Conservation (phyloP, 2,329 filamentous ascomycete species). For the Calonectria fujianensis region DNA sequence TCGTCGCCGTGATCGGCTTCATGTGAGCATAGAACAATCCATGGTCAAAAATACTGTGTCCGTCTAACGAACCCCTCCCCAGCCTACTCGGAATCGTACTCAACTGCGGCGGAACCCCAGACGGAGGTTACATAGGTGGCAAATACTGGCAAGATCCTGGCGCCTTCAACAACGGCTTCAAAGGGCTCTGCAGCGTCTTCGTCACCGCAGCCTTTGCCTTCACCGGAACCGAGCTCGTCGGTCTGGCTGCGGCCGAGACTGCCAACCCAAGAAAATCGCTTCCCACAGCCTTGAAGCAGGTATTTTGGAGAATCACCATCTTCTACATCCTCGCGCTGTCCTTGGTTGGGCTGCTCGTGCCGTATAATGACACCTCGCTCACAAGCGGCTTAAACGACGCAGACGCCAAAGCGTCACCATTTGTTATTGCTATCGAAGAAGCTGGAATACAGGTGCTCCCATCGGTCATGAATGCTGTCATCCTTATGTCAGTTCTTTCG, state of each 20-base stretch:
- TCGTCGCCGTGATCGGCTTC: conserved; percentile 90
- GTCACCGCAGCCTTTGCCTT: conserved; percentile 87
- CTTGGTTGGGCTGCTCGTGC: conserved; percentile 88
- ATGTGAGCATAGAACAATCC: conserved; percentile 76
- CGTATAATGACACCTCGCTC: conserved; percentile 80
- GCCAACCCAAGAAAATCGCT: conserved; percentile 87
- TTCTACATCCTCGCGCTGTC: conserved; percentile 92
- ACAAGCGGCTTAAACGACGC: conserved; percentile 73
- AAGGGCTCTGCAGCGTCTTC: conserved; percentile 86
- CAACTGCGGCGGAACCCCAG: conserved; percentile 86
- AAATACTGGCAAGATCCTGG: conserved; percentile 86
- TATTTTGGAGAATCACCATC: conserved; percentile 94
- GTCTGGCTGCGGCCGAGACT: conserved; percentile 85
- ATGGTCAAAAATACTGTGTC: conserved; percentile 7
- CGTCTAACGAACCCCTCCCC: conserved; percentile 42
- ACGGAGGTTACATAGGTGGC: conserved; percentile 86
- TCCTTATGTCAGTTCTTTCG: conserved; percentile 91
- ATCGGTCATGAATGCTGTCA: conserved; percentile 95
- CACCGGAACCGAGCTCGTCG: conserved; percentile 84
- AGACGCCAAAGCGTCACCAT: conserved; percentile 87
- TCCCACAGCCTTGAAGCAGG: conserved; percentile 91
- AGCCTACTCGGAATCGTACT: conserved; percentile 90
- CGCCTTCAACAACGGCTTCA: conserved; percentile 90
- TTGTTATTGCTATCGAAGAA: conserved; percentile 93
- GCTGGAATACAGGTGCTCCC: conserved; percentile 88